Evolutionary conservation across 257 asterid genomes (phyloP).

Genomic region (Vinca minor): DNA sequence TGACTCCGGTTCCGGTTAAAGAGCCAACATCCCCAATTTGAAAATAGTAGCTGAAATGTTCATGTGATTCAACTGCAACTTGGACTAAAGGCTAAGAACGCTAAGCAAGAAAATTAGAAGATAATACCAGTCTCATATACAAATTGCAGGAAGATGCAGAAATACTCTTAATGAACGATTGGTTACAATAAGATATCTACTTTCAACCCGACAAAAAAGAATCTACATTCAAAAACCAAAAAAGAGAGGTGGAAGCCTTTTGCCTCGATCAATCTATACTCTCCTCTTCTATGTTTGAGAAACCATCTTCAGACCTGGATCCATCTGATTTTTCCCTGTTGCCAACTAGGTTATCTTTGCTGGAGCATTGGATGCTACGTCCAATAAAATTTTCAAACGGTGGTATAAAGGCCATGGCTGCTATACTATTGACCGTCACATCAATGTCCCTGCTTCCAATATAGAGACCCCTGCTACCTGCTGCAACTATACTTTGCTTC

Average conservation of each 20-base stretch:
- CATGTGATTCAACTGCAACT: background rate
- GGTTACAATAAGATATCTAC: background rate
- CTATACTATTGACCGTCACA: constrained; percentile 17
- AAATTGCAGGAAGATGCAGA: background rate
- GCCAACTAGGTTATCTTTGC: background rate
- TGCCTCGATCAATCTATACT: background rate
- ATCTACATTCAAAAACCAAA: background rate
- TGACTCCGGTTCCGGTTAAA: no score
- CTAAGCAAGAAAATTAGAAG: background rate
- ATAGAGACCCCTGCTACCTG: constrained; percentile 69
- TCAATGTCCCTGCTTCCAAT: constrained; percentile 41
- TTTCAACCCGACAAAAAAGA: background rate
- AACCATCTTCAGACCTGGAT: background rate
- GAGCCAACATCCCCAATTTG: no score
- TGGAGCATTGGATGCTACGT: background rate
- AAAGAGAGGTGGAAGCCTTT: background rate
- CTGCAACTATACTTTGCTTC: constrained; percentile 34
- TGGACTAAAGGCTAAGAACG: background rate
- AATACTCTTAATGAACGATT: background rate
- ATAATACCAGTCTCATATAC: background rate
- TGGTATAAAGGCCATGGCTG: constrained; percentile 33
- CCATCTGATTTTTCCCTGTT: constrained; percentile 9
- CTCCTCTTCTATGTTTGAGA: background rate
- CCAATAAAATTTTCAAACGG: constrained; percentile 5
- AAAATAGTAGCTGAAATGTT: no score